Percentiles rank a stretch among this genome's conserved stretches.
phyloP scores from a whole-genome alignment of 139 green algal species.

The Haematococcus sp. region DNA sequence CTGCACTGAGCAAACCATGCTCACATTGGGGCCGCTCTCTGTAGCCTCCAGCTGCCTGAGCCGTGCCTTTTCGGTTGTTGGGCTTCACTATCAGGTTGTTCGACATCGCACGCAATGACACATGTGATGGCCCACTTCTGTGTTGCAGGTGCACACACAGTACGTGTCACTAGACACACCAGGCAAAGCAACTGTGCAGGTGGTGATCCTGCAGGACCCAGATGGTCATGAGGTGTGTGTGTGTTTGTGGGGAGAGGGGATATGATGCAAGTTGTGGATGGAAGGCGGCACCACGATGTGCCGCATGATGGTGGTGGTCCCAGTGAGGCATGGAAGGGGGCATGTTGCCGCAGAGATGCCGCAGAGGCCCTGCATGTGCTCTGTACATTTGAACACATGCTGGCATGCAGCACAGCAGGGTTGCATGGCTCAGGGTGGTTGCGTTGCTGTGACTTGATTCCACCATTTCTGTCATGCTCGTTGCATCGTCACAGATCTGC shows the following conservation, averaged over 20 bases:
- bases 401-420: no score
- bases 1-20: no score
- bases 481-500: constrained; percentile 39
- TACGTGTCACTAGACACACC: constrained; percentile 55
- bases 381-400: no score
- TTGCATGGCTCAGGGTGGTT: no score
- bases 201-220: constrained; percentile 57
- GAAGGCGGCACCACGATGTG: not conserved
- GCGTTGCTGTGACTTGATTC: no score
- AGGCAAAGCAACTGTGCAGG: constrained; percentile 55
- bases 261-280: not conserved
- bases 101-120: no score
- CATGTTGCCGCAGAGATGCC: no score
- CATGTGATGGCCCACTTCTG: not conserved
- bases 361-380: no score
- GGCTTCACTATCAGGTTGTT: no score
- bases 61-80: no score
- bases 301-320: not conserved
- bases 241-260: not conserved
- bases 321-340: no score
- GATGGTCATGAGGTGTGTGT: constrained; percentile 52
- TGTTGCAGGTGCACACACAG: constrained; percentile 37
- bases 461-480: not conserved
- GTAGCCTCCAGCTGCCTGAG: no score
- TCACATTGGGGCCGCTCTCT: not conserved